Evolutionary conservation across 177 flowering plant genomes (phyloP).

Genomic region (Vitis hybrid): DNA sequence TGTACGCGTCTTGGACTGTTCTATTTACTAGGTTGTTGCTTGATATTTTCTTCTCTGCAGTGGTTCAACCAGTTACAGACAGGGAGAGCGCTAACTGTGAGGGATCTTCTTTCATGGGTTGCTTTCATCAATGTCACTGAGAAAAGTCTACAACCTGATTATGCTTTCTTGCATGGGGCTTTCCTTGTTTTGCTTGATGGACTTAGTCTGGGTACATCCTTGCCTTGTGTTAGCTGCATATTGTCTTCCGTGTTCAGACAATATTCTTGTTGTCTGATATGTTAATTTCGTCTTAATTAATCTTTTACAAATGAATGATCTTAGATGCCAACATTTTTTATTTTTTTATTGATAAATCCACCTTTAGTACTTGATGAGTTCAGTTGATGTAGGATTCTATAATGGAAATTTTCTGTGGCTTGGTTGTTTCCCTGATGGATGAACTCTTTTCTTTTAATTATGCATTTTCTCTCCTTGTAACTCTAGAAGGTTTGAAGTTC

Average conservation of each 20-base stretch:
- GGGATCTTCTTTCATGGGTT: constrained; percentile 95
- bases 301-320: no score
- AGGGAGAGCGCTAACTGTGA: constrained; percentile 78
- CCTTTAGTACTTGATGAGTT: not conserved
- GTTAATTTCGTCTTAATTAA: not conserved
- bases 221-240: not conserved
- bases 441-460: not conserved
- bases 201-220: constrained; percentile 63
- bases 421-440: not conserved
- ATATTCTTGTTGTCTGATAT: no score
- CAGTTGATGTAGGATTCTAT: not conserved
- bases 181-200: constrained; percentile 97
- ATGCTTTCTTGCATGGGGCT: constrained; percentile 79
- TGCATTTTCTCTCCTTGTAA: not conserved
- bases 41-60: constrained; percentile 31
- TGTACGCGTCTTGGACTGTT: not conserved
- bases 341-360: no score
- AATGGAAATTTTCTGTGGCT: not conserved
- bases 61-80: constrained; percentile 73
- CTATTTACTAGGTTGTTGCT: not conserved
- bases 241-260: no score
- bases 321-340: not conserved
- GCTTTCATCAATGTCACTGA: constrained; percentile 58
- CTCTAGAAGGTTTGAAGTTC: not conserved
- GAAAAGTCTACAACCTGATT: constrained; percentile 42